Percentiles rank a stretch among this genome's conserved stretches.
Evolutionary conservation across 345 rosid genomes (phyloP).

Genomic region (Kandelia obovata): DNA sequence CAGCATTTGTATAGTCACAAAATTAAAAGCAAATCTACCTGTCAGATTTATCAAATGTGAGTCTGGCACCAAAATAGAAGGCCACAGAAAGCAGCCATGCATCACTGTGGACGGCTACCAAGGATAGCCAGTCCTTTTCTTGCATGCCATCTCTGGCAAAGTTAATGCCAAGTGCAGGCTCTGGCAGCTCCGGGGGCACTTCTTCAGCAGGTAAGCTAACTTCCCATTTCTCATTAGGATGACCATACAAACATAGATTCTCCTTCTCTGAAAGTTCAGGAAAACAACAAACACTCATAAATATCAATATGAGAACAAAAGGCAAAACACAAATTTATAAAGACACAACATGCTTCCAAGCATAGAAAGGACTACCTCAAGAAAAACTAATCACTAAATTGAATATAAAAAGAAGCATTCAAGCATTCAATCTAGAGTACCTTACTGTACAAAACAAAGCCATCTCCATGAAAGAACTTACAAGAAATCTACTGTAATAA

Average conservation of each 20-base stretch:
- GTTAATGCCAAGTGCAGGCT: constrained; percentile 87
- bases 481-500: too few species aligned
- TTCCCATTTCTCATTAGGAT: constrained; percentile 75
- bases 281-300: background rate
- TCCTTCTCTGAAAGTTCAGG: constrained; percentile 56
- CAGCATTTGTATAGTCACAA: background rate
- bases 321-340: background rate
- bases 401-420: too few species aligned
- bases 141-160: constrained; percentile 84
- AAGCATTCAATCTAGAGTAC: too few species aligned
- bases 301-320: background rate
- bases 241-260: constrained; percentile 81
- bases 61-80: constrained; percentile 75
- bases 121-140: constrained; percentile 77
- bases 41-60: constrained; percentile 64
- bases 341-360: too few species aligned
- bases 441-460: too few species aligned
- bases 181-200: constrained; percentile 91
- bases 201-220: constrained; percentile 85
- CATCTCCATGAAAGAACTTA: too few species aligned
- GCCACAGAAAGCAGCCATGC: constrained; percentile 75
- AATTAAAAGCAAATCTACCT: constrained; percentile 36
- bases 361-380: too few species aligned
- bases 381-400: too few species aligned
- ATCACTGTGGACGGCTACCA: constrained; percentile 83